Evolutionary conservation across 106 monocot genomes (phyloP).

Genomic region (Dendrobium huoshanense): DNA sequence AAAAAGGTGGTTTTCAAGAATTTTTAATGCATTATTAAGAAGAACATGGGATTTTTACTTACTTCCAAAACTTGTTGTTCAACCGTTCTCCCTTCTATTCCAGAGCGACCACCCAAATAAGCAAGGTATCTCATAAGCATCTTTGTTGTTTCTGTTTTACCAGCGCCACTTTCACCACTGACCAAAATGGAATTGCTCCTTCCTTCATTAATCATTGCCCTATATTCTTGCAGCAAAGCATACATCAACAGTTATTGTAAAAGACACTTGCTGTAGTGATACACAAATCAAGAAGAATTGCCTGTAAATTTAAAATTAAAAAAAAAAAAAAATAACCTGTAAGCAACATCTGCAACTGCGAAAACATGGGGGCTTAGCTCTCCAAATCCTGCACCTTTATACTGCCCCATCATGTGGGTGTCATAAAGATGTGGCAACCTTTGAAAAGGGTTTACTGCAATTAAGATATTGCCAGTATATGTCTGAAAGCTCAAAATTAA

Average conservation of each 20-base stretch:
- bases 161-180: constrained; percentile 96
- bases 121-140: constrained; percentile 91
- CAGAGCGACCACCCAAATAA: constrained; percentile 64
- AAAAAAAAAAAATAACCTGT: constrained; percentile 11
- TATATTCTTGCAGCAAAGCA: constrained; percentile 19
- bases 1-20: background rate
- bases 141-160: constrained; percentile 90
- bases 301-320: constrained; percentile 16
- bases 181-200: constrained; percentile 88
- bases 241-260: constrained; percentile 6
- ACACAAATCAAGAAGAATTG: constrained; percentile 10
- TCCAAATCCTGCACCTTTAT: constrained; percentile 44
- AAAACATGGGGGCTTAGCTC: constrained; percentile 51
- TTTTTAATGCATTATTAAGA: background rate
- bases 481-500: constrained; percentile 26
- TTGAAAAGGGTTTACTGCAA: constrained; percentile 53
- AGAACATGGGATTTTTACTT: constrained; percentile 5
- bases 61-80: constrained; percentile 71
- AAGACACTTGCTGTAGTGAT: background rate
- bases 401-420: constrained; percentile 50
- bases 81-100: constrained; percentile 68
- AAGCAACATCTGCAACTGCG: constrained; percentile 49
- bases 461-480: constrained; percentile 44
- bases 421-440: constrained; percentile 48
- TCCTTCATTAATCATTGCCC: constrained; percentile 92